A percentile compares a stretch with the other conserved stretches of the same genome.
phyloP scores from a whole-genome alignment of 139 green algal species.

The Pseudopediastrum boryanum region DNA sequence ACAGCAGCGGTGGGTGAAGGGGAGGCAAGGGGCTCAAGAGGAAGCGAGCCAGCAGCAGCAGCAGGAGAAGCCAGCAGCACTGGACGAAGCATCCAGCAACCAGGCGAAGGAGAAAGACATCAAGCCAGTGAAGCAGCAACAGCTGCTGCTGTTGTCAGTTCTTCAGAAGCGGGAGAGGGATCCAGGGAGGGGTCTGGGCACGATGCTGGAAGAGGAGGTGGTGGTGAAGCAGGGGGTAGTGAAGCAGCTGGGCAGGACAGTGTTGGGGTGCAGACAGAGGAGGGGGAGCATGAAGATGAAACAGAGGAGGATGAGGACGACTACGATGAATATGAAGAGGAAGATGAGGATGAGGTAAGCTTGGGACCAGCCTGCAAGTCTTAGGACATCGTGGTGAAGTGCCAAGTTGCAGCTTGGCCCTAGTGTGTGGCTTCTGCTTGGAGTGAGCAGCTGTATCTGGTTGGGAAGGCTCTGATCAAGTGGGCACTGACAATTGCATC shows the following conservation, averaged over 20 bases:
- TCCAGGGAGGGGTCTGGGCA: too few relatives aligned
- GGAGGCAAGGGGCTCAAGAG: neutral
- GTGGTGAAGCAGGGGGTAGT: constrained; percentile 29
- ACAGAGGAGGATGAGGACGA: constrained; percentile 25
- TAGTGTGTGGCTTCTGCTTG: too few relatives aligned
- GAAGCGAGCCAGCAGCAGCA: neutral
- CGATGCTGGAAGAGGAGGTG: constrained; percentile 48
- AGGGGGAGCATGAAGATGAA: constrained; percentile 8
- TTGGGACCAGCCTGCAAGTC: too few relatives aligned
- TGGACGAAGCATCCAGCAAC: neutral
- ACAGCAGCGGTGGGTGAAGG: neutral
- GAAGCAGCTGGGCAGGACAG: neutral
- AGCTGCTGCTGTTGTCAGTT: constrained; percentile 25
- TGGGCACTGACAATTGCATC: too few relatives aligned
- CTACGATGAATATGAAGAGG: constrained; percentile 7
- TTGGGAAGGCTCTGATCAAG: too few relatives aligned
- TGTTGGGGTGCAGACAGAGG: neutral
- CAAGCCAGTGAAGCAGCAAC: constrained; percentile 2
- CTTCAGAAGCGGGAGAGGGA: too few relatives aligned
- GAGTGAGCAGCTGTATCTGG: too few relatives aligned
- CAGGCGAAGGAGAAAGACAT: neutral
- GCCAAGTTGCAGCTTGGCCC: too few relatives aligned
- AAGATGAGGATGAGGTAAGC: constrained; percentile 23
- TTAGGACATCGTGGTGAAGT: neutral
- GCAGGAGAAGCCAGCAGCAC: neutral